Conservation (phyloP, 306 rosid species). For the Amphicarpaea edgeworthii region DNA sequence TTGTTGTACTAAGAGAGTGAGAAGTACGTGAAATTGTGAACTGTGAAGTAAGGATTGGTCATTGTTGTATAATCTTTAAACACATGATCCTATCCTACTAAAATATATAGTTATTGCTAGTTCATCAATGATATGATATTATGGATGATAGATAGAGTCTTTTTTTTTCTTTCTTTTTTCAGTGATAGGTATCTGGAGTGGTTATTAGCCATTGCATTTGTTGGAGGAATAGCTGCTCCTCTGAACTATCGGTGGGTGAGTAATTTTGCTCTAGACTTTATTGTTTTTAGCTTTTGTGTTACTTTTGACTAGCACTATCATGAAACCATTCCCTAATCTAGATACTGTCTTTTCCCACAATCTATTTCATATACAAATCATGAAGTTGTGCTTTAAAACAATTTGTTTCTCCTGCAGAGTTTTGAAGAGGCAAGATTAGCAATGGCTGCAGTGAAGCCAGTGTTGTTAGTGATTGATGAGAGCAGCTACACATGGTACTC, state of each 20-base stretch:
- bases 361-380: background rate
- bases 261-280: background rate
- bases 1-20: no score
- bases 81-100: background rate
- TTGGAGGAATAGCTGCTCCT: slow-evolving; percentile 88
- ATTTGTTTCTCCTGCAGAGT: slow-evolving; percentile 54
- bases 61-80: background rate
- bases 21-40: no score
- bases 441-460: slow-evolving; percentile 69
- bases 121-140: background rate
- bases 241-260: slow-evolving; percentile 93
- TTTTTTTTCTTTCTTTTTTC: background rate
- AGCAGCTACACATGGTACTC: slow-evolving; percentile 68
- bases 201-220: slow-evolving; percentile 88
- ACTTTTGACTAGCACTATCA: slow-evolving; percentile 16
- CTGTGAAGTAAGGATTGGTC: background rate
- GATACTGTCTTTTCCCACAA: background rate
- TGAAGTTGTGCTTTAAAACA: slow-evolving; percentile 26
- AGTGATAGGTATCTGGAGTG: slow-evolving; percentile 89
- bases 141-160: background rate
- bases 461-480: slow-evolving; percentile 73
- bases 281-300: background rate
- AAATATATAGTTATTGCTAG: background rate
- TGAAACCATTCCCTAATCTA: background rate
- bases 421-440: slow-evolving; percentile 80